Evolutionary conservation across 176 grass and related monocot species (phyloP).

Genomic region (Hyparrhenia diplandra): DNA sequence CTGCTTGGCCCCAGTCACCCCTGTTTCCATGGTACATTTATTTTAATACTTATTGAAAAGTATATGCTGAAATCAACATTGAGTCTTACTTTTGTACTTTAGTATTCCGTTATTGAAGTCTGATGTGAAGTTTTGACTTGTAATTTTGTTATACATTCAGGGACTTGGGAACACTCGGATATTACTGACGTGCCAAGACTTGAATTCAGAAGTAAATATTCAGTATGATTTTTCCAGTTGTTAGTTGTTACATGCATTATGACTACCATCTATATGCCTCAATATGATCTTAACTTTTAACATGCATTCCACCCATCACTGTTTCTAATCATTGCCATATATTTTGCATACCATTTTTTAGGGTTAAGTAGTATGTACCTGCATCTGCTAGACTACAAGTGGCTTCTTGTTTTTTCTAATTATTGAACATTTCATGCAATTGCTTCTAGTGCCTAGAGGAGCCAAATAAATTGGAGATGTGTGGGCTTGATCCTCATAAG

Average conservation of each 20-base stretch:
- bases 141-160: conserved; percentile 38
- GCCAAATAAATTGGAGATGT: conserved; percentile 47
- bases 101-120: neutral
- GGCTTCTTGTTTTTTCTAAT: neutral
- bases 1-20: neutral
- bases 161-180: conserved; percentile 46
- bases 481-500: conserved; percentile 50
- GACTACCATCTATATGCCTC: too few species aligned
- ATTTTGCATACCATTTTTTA: neutral
- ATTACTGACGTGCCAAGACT: conserved; percentile 57
- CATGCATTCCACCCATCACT: neutral
- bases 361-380: neutral
- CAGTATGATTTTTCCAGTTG: neutral
- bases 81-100: neutral
- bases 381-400: neutral
- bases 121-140: conserved; percentile 5
- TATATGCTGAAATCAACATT: neutral
- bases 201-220: conserved; percentile 45
- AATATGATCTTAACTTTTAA: neutral
- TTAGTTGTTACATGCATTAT: neutral
- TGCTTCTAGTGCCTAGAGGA: conserved; percentile 31
- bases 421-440: neutral
- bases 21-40: neutral
- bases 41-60: neutral
- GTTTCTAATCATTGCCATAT: neutral